Base-by-base conservation (phyloP, 2,329 filamentous ascomycete genomes). In the Geosmithia morbida region DNA sequence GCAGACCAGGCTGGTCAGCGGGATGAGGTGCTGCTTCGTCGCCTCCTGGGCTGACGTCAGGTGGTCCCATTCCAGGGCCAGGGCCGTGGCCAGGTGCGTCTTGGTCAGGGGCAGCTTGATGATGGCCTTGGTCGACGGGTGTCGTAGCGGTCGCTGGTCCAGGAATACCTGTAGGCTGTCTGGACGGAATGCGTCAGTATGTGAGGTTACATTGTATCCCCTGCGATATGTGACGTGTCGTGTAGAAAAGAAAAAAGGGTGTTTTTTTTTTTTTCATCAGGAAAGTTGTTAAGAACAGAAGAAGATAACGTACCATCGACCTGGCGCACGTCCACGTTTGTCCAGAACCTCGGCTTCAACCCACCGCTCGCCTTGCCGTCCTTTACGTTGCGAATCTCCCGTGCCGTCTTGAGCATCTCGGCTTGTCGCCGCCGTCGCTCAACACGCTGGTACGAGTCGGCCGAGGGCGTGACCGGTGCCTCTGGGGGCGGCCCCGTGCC, bases 11-110 rank as follows among this genome's bases (percentile, higher is more conserved):
- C 87, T 88, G 2, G 89, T 97, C 52, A 98, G 70, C 14, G 92
- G 92, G 54, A 96, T 90, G 44, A 94, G 78, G 66, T 97, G 87
- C 50, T 85, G 79, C 61, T 83, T 86, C 40, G 89, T 75, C 0
- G 88, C 87, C 65, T 97, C 87, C 59, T 89, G 83, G 2, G 85
- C 80, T 14, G 85, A 85, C 20, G 81, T 75, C 51, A 98, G 75
- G 45, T 83, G 72, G 61, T 96, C 89, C 92, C 92, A 98, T 69
- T 98, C 92, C 43, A 94, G 68, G 2, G 90, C 92, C 52, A 98
- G 81, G 48, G 87, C 86, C 43, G 81, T 74, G 20, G 90, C 90
- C 40, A 97, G 82, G 57, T 87, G 77, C 30, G 80, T 81, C 67
- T 96, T 97, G 48, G 74, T 75, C 2, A 68, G 57, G 0, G 92